Base-by-base conservation (phyloP, 1,284 basidiomycete genomes). In the Sanghuangporus baumii region DNA sequence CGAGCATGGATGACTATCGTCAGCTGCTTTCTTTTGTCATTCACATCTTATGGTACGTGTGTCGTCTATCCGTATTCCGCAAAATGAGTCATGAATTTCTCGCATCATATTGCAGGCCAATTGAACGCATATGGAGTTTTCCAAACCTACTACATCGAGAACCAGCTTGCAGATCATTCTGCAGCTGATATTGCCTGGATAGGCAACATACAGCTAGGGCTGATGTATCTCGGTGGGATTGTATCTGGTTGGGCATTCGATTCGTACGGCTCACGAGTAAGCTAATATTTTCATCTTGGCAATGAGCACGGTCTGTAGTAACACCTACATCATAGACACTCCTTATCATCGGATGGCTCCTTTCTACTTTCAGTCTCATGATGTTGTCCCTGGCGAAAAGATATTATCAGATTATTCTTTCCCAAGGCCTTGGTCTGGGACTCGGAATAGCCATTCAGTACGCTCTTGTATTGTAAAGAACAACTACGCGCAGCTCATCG, bases 121-220 rank as follows among this genome's bases (percentile, higher is more conserved):
- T 16, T 62, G 23, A 58, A 59, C 23, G 47, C 55, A 9, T 63
- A 47, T 34, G 61, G 56, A 16, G 50, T 55, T n/a, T 63, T 63
- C 38, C 61, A 60, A 48, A 37, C 38, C 14, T 52, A 37, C 23
- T 57, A 52, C 41, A 60, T 37, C 14, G 46, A 41, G 11, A 40
- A 31, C 23, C 50, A 60, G 12, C 46, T 59, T 7, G n/a, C 26
- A 14, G 20, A 23, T 52, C 52, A 43, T 38, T 54, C 59, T 41
- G 55, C 59, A 14, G 47, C 62, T 23, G 23, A n/a, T 5, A 50
- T 50, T 26, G 6, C n/a, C 23, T 50, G 47, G 47, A 50, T 50
- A 20, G 59, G 59, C 9, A 55, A 34, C 14, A 26, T 61, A 12
- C 55, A 61, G 51, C 23, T 61, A 14, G 50, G 46, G 6, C n/a